Base-by-base conservation (phyloP, 2,329 filamentous ascomycete species). In the Exutisphaerella laricina region DNA sequence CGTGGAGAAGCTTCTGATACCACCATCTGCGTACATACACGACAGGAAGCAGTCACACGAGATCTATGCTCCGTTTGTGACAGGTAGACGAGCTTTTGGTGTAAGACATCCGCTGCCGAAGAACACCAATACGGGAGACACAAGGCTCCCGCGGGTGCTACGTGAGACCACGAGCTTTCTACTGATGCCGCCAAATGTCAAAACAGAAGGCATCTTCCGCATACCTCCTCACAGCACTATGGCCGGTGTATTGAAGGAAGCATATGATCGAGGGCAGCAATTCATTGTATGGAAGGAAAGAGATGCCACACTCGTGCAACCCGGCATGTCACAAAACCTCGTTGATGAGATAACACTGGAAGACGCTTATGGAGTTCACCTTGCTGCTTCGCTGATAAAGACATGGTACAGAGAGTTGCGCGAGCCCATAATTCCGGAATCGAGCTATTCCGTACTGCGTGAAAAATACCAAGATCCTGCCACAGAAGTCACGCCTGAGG, bases 371-470 rank as follows among this genome's bases (percentile, higher is more conserved):
- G 70, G 71, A 2, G 71, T 75, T 2, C 72, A 72, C 50, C 66
- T 73, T 45, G 73, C 74, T 3, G 72, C 74, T 7, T 71, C 68
- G 5, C 52, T 78, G 32, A 71, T 77, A 60, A 78, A 78, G 56
- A 58, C 68, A 6, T 78, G 75, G 72, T 78, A 78, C 48, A 63
- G 73, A 18, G 70, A 72, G 29, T 60, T 78, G 7, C 67, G 68
- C 16, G 65, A 72, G 40, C 74, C 75, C 2, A 65, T 78, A 40
- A 71, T 78, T 43, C 70, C 73, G 0, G 64, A 66, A 21, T 65
- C 66, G 5, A 68, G 65, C 37, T 78, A 78, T 49, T 55, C 63
- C n/a, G 64, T 68, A 12, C 48, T 76, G 26, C 66, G 68, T 43
- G 62, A 65, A 28, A 56, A 66, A 10, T 73, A 69, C 48, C 57